phyloP scores from a whole-genome alignment of 805 yeast species.

The Komagataella kurtzmanii region DNA sequence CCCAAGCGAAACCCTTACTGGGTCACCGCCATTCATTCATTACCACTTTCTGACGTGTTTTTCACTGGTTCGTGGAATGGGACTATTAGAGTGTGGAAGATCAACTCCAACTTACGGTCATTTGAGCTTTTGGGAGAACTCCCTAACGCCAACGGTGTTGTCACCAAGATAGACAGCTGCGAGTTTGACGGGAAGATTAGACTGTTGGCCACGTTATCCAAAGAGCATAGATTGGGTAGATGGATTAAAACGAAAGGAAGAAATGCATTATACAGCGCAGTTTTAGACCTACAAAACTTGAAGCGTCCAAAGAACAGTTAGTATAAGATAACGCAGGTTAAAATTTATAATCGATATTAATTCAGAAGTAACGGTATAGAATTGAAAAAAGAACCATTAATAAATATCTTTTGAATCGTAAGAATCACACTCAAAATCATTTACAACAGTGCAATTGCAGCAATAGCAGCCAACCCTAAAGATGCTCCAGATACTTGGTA shows the following conservation, averaged over 20 bases:
- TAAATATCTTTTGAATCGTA: not conserved
- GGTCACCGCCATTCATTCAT: slow-evolving; percentile 70
- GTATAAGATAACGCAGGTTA: not conserved
- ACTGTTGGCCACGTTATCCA: slow-evolving; percentile 56
- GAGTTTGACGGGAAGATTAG: slow-evolving; percentile 34
- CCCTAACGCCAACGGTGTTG: slow-evolving; percentile 52
- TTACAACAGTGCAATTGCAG: slow-evolving; percentile 22
- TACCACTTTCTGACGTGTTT: slow-evolving; percentile 78
- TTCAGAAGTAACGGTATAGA: not conserved
- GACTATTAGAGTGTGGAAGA: slow-evolving; percentile 60
- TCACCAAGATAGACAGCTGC: slow-evolving; percentile 46
- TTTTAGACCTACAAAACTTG: slow-evolving; percentile 18
- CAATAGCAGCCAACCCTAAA: slow-evolving; percentile 20
- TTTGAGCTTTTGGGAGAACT: slow-evolving; percentile 47
- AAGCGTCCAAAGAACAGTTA: not conserved
- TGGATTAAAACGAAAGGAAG: slow-evolving; percentile 57
- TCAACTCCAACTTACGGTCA: slow-evolving; percentile 48
- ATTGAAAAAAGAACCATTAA: not conserved
- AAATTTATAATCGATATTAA: slow-evolving; percentile 1
- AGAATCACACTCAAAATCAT: not conserved
- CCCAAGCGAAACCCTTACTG: slow-evolving; percentile 71
- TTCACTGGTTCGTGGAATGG: slow-evolving; percentile 88
- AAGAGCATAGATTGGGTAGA: slow-evolving; percentile 83
- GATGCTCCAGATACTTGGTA: slow-evolving; percentile 17
- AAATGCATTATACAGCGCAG: slow-evolving; percentile 54